Conservation (phyloP, 2,329 filamentous ascomycete species). For the Reticulascus tulasneorum region DNA sequence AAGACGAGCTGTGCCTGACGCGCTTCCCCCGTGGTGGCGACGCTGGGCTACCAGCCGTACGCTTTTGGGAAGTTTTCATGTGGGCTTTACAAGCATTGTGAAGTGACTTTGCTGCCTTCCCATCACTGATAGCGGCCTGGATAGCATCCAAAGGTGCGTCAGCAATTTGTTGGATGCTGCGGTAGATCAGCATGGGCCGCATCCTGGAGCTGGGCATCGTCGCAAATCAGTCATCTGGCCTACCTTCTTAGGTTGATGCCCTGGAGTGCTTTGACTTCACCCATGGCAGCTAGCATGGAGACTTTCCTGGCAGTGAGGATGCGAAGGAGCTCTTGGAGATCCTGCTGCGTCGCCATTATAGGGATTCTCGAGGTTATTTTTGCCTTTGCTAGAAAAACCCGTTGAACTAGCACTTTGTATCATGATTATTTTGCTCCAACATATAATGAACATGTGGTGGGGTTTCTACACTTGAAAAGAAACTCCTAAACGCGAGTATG, state of each 20-base stretch:
- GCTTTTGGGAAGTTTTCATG: conserved; percentile 39
- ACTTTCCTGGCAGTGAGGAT: conserved; percentile 56
- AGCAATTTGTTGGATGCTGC: conserved; percentile 52
- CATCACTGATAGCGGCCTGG: conserved; percentile 42
- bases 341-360: conserved; percentile 52
- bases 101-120: conserved; percentile 45
- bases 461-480: too few species aligned
- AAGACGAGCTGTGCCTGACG: too few species aligned
- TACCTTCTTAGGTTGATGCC: conserved; percentile 53
- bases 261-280: conserved; percentile 55
- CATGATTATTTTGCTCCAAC: too few species aligned
- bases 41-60: too few species aligned
- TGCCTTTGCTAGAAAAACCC: too few species aligned
- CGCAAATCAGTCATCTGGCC: conserved; percentile 23
- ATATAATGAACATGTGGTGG: too few species aligned
- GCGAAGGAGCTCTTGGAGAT: conserved; percentile 58
- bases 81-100: conserved; percentile 52
- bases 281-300: conserved; percentile 56
- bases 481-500: too few species aligned
- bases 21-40: too few species aligned
- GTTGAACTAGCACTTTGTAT: too few species aligned
- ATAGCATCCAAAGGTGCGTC: conserved; percentile 41
- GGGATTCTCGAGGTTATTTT: too few species aligned
- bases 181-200: conserved; percentile 5
- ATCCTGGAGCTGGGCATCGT: neutral